Evolutionary conservation across 2,329 filamentous ascomycete genomes (phyloP).

Genomic region (Hypoxylon sp.): DNA sequence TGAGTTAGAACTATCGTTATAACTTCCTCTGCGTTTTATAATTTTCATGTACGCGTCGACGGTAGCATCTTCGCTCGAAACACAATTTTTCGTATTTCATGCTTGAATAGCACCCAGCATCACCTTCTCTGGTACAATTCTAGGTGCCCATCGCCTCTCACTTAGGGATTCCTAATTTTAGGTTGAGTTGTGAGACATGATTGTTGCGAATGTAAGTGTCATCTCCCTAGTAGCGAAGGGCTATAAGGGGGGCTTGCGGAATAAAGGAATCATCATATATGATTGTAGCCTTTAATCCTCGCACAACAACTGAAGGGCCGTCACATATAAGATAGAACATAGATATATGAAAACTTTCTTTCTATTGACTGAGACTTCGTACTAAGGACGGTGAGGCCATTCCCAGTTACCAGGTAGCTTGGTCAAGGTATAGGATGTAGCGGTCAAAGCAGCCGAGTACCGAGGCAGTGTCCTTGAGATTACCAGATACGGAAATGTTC

Average conservation of each 20-base stretch:
- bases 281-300: not conserved
- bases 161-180: too few species aligned
- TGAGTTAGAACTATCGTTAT: too few species aligned
- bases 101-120: too few species aligned
- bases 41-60: too few species aligned
- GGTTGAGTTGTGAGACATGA: too few species aligned
- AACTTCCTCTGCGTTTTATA: too few species aligned
- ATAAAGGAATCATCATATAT: not conserved
- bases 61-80: too few species aligned
- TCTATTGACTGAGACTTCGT: not conserved
- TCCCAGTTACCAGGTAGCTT: not conserved
- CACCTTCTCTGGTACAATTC: too few species aligned
- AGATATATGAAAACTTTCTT: too few species aligned
- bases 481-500: slow-evolving; percentile 10
- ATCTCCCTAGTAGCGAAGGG: not conserved
- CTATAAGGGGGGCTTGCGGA: not conserved
- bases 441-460: not conserved
- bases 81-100: too few species aligned
- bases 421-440: not conserved
- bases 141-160: too few species aligned
- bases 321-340: not conserved
- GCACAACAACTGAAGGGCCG: not conserved
- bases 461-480: slow-evolving; percentile 8
- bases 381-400: not conserved
- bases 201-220: too few species aligned